A percentile compares a stretch with the other conserved stretches of the same genome.
phyloP scores from a whole-genome alignment of 176 grass and related monocot genomes.

The Eragrostis nindensis region DNA sequence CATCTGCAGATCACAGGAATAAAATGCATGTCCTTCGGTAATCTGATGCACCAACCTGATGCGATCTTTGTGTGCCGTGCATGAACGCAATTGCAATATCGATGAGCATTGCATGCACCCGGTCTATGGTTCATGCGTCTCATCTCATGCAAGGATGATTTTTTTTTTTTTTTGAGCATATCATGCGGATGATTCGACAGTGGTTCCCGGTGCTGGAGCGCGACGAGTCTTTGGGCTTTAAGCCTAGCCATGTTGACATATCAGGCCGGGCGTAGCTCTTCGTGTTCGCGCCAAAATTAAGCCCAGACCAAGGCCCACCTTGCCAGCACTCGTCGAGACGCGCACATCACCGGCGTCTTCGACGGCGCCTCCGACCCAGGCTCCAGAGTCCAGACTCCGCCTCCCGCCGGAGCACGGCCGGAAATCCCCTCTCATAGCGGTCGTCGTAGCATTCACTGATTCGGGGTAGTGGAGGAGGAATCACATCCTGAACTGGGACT shows the following conservation, averaged over 20 bases:
- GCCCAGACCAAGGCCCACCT: background rate
- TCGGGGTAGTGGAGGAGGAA: background rate
- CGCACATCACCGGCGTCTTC: background rate
- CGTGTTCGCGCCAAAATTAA: too few relatives aligned
- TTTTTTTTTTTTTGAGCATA: too few relatives aligned
- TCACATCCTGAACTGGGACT: background rate
- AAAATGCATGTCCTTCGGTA: conserved; percentile 3
- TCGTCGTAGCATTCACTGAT: background rate
- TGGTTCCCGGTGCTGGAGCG: too few relatives aligned
- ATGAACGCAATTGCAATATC: background rate
- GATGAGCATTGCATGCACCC: background rate
- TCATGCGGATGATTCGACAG: too few relatives aligned
- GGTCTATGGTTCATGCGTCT: too few relatives aligned
- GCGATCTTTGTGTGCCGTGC: background rate
- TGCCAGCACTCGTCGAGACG: background rate
- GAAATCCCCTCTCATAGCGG: background rate
- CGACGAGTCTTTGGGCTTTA: too few relatives aligned
- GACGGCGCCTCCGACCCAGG: background rate
- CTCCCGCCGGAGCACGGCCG: background rate
- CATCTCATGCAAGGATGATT: too few relatives aligned
- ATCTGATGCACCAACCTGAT: conserved; percentile 15
- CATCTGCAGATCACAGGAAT: background rate
- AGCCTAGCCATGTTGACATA: too few relatives aligned
- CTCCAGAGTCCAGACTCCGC: background rate
- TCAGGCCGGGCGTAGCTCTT: background rate